These are phyloP conservation scores for Sarocladiaceae sp. DNA, from an alignment of 2,329 filamentous ascomycete species.

Conservation along the genomic window DNA sequence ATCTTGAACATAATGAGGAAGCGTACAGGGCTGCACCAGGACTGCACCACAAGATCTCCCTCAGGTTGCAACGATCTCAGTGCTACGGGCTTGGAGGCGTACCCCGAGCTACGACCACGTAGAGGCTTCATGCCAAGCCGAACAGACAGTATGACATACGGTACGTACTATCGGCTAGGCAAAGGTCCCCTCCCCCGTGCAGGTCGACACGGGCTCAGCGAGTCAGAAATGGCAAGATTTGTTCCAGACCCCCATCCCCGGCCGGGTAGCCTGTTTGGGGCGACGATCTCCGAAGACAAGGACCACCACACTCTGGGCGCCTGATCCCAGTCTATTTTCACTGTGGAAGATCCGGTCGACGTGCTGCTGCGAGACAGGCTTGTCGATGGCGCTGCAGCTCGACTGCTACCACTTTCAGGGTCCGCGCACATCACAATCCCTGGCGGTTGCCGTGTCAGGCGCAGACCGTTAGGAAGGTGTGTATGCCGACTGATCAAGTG, in stretches of 20 bases:
- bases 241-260: conserved; percentile 9
- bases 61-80: conserved; percentile 6
- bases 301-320: neutral
- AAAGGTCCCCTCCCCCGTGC: conserved; percentile 9
- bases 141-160: conserved; percentile 8
- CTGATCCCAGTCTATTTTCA: neutral
- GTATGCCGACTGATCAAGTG: conserved; percentile 3
- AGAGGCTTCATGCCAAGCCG: neutral
- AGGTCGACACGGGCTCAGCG: neutral
- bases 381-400: neutral
- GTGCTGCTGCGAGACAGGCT: neutral
- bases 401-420: neutral
- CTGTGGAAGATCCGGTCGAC: neutral
- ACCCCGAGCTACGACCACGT: neutral
- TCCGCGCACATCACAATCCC: neutral
- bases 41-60: neutral
- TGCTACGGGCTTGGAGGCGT: neutral
- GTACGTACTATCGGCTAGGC: conserved; percentile 4
- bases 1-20: too few species aligned
- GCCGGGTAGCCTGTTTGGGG: conserved; percentile 5
- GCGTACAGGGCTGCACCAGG: conserved; percentile 5
- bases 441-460: neutral
- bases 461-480: neutral
- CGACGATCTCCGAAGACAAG: conserved; percentile 6
- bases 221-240: conserved; percentile 1